Conservation (phyloP, 768 basidiomycete genomes). For the Naganishia antarctica region DNA sequence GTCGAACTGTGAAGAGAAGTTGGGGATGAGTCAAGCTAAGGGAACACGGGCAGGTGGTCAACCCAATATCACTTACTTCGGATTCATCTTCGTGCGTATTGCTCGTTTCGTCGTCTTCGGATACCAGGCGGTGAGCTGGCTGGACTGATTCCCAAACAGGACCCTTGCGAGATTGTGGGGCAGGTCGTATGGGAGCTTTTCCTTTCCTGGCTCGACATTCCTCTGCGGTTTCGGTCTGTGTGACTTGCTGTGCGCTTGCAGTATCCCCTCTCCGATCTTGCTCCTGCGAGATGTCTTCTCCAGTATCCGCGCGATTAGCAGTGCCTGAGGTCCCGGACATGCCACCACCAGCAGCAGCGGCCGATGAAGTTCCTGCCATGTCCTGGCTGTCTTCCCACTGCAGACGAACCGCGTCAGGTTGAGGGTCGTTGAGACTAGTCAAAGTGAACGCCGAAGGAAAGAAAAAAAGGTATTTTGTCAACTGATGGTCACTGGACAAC, state of each 20-base stretch:
- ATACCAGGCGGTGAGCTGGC: background rate
- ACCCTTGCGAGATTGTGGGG: background rate
- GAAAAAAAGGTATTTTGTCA: too few species aligned
- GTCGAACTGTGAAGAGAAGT: background rate
- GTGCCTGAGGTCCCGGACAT: too few species aligned
- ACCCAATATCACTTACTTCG: background rate
- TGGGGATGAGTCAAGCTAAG: background rate
- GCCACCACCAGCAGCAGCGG: background rate
- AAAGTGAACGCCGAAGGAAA: too few species aligned
- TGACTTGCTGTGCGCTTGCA: background rate
- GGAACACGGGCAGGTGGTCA: background rate
- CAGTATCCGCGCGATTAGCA: too few species aligned
- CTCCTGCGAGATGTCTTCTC: too few species aligned
- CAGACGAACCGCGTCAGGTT: conserved; percentile 10
- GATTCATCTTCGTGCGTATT: background rate
- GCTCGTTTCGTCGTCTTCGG: background rate
- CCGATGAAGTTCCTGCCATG: too few species aligned
- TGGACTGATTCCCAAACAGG: background rate
- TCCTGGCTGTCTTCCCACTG: conserved; percentile 13
- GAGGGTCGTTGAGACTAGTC: background rate
- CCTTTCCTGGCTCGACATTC: background rate
- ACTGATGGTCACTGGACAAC: too few species aligned
- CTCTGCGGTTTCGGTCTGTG: background rate
- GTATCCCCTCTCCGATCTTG: background rate
- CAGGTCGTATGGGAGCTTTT: background rate